Evolutionary conservation across 2,329 filamentous ascomycete species (phyloP), one percentile per base, ranked within the genome.

Genomic region (Cladobotryum mycophilum): DNA sequence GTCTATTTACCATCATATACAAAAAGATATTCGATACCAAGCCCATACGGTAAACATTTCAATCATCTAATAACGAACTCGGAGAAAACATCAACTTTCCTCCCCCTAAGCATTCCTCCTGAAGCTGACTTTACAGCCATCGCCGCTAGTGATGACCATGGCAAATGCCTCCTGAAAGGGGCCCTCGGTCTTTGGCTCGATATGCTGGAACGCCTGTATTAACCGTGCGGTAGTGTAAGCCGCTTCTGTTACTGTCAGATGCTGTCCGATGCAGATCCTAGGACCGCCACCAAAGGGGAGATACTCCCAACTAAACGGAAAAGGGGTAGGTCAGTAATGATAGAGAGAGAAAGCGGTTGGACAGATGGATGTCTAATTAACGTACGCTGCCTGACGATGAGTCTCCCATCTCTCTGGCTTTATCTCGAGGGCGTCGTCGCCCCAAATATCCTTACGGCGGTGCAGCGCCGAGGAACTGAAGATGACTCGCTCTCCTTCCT

Each of bases 391-490:
- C 9, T 30, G 25, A 30, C 25, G 25, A 6, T 30, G 25, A 6
- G 53, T 49, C 14, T 76, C 75, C 88, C 88, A 95, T 17, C 89
- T 75, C 66, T 89, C 87, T 0, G 89, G 89, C 3, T 76, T 71
- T 68, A 90, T 93, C 3, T 81, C 75, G 8, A 87, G 81, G 0
- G 82, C 85, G 54, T 89, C 82, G 0, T 74, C 60, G 2, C 86
- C 86, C 86, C 86, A 91, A 60, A 90, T 86, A 48, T 80, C 77
- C 38, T 66, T 65, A 5, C 72, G 63, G 14, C 68, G 65, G 12
- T 70, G 67, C 41, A 73, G 56, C 8, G 62, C 60, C 52, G 67
- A 69, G 13, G 17, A 7, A 14, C 36, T 38, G 12, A n/a, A 38
- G 36, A 38, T 17, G 17, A 38, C 36, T n/a, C 14, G 17, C 6